Percentiles rank a stretch among this genome's conserved stretches.
Conservation (phyloP, 2,329 filamentous ascomycete species). For the Monascus ruber region DNA sequence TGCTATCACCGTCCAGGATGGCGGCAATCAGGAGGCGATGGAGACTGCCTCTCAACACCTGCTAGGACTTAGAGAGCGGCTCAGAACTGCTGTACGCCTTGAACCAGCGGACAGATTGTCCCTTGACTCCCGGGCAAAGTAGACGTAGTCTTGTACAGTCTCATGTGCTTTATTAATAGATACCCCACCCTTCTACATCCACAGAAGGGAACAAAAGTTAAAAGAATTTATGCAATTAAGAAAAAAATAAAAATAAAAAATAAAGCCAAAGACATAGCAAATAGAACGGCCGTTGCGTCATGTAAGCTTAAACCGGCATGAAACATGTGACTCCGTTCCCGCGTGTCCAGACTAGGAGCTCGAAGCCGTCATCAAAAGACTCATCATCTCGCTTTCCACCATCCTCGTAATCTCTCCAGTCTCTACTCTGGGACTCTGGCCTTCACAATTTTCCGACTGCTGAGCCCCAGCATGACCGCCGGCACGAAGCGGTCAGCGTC, state of each 20-base stretch:
- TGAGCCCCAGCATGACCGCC: conserved; percentile 13
- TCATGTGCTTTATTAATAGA: too few species aligned
- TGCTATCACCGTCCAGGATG: conserved; percentile 45
- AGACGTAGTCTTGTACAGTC: conserved; percentile 6
- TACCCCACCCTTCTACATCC: too few species aligned
- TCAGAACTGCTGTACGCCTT: conserved; percentile 46
- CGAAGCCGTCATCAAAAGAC: neutral
- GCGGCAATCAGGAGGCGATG: conserved; percentile 42
- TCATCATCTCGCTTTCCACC: neutral
- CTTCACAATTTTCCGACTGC: conserved; percentile 3
- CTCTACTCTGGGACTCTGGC: neutral
- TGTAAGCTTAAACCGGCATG: conserved; percentile 1
- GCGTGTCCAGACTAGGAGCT: conserved; percentile 11
- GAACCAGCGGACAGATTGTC: conserved; percentile 47
- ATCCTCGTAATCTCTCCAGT: conserved; percentile 5
- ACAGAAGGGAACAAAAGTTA: neutral
- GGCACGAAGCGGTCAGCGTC: conserved; percentile 27
- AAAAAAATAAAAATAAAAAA: neutral
- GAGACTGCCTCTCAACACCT: conserved; percentile 45
- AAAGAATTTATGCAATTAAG: neutral
- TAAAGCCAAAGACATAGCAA: neutral
- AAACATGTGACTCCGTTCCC: conserved; percentile 27
- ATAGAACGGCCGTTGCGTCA: neutral
- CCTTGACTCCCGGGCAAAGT: conserved; percentile 50
- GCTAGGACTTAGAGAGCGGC: conserved; percentile 41